These are phyloP conservation scores for Ceratocystis destructans DNA, from an alignment of 2,329 filamentous ascomycete species.

Conservation along the genomic window DNA sequence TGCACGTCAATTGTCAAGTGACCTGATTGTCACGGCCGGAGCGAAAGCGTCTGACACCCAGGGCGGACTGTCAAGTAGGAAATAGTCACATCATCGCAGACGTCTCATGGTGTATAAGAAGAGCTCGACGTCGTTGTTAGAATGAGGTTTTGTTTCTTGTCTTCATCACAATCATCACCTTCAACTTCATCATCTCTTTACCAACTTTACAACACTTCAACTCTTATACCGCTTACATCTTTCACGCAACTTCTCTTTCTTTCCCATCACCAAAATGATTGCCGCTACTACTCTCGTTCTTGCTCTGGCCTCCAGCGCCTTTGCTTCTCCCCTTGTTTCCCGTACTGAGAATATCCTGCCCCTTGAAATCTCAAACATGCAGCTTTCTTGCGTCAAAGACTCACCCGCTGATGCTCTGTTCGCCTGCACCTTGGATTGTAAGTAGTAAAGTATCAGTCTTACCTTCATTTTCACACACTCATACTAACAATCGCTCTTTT, in stretches of 20 bases:
- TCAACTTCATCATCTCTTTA: neutral
- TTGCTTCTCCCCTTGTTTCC: slow-evolving; percentile 7
- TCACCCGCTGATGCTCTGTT: neutral
- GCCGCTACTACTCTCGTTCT: neutral
- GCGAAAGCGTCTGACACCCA: neutral
- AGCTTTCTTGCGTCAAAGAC: slow-evolving; percentile 4
- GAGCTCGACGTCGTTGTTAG: neutral
- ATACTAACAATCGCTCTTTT: neutral
- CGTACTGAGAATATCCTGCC: neutral
- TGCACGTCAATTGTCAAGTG: neutral
- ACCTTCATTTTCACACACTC: neutral
- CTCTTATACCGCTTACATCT: neutral
- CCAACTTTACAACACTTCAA: neutral
- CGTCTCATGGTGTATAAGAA: neutral
- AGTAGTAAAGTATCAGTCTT: neutral
- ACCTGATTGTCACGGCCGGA: neutral
- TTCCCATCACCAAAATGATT: neutral
- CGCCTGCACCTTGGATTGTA: slow-evolving; percentile 15
- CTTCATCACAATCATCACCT: neutral
- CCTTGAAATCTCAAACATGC: slow-evolving; percentile 9
- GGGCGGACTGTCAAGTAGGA: neutral
- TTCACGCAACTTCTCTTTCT: neutral
- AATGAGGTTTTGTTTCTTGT: neutral
- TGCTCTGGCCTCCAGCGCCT: slow-evolving; percentile 7
- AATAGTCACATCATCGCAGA: neutral